phyloP scores from a whole-genome alignment of 805 yeast genomes.

The Phaffomyces antillensis region DNA sequence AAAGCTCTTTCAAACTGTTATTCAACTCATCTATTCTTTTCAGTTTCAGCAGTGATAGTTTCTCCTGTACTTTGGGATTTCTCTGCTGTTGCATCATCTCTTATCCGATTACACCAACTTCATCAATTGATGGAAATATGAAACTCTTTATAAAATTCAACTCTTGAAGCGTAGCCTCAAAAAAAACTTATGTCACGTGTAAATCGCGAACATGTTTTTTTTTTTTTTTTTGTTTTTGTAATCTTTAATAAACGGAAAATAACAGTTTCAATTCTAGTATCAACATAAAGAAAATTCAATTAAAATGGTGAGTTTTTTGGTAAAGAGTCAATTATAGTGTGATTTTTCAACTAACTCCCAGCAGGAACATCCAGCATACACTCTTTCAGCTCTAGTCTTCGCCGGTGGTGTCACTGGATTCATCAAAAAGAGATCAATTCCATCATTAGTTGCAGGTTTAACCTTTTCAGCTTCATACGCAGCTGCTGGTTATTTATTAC shows the following conservation, averaged over 20 bases:
- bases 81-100: background rate
- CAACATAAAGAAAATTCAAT: background rate
- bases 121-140: too few species aligned
- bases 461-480: slow-evolving; percentile 54
- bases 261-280: too few species aligned
- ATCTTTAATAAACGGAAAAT: too few species aligned
- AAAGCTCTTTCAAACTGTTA: slow-evolving; percentile 40
- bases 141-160: too few species aligned
- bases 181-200: too few species aligned
- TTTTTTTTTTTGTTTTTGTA: too few species aligned
- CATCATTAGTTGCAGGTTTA: slow-evolving; percentile 75
- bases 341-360: background rate
- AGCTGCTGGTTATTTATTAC: slow-evolving; percentile 67
- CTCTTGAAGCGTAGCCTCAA: too few species aligned
- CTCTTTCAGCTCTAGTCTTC: slow-evolving; percentile 61
- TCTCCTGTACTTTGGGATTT: slow-evolving; percentile 25
- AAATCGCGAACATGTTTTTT: too few species aligned
- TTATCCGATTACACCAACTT: too few species aligned
- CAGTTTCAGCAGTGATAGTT: slow-evolving; percentile 49
- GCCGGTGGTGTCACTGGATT: slow-evolving; percentile 70
- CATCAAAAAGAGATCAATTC: slow-evolving; percentile 48
- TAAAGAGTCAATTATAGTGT: background rate
- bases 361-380: slow-evolving; percentile 71
- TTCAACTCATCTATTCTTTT: slow-evolving; percentile 56
- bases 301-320: background rate